These are phyloP conservation scores for Salvia hispanica DNA, from an alignment of 257 asterid genomes.

Conservation along the genomic window DNA sequence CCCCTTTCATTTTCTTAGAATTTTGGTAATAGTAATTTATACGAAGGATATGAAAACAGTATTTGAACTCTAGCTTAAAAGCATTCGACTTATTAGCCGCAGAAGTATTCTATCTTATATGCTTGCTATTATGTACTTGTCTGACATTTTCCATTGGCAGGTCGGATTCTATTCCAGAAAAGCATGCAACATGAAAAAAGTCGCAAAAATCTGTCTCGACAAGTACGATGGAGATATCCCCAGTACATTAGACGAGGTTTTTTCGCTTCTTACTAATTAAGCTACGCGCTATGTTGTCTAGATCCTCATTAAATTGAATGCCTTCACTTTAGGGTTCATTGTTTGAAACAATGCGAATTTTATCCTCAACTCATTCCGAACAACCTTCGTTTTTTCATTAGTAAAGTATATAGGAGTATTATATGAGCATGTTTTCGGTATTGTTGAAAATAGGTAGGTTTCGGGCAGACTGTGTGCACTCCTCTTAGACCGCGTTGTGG, in stretches of 20 bases:
- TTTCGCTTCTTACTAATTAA: too few species aligned
- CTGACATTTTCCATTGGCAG: slow-evolving; percentile 41
- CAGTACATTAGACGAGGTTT: slow-evolving; percentile 66
- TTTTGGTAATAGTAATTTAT: slow-evolving; percentile 9
- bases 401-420: neutral
- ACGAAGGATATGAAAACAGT: slow-evolving; percentile 12
- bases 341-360: too few species aligned
- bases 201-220: slow-evolving; percentile 73
- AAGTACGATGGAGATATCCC: slow-evolving; percentile 89
- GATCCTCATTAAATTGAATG: too few species aligned
- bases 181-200: slow-evolving; percentile 87
- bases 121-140: slow-evolving; percentile 16
- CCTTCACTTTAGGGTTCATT: too few species aligned
- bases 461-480: slow-evolving; percentile 91
- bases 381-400: too few species aligned
- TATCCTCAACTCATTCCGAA: too few species aligned
- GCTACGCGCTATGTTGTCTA: too few species aligned
- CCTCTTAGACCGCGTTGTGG: slow-evolving; percentile 89
- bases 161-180: slow-evolving; percentile 95
- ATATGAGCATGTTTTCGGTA: neutral
- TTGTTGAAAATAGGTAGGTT: slow-evolving; percentile 69
- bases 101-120: slow-evolving; percentile 1
- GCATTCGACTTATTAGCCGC: neutral
- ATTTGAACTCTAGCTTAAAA: neutral
- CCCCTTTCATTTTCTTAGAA: slow-evolving; percentile 23